Conservation (phyloP, 2,329 filamentous ascomycete species). For the Stachybotrys chlorohalonatus region DNA sequence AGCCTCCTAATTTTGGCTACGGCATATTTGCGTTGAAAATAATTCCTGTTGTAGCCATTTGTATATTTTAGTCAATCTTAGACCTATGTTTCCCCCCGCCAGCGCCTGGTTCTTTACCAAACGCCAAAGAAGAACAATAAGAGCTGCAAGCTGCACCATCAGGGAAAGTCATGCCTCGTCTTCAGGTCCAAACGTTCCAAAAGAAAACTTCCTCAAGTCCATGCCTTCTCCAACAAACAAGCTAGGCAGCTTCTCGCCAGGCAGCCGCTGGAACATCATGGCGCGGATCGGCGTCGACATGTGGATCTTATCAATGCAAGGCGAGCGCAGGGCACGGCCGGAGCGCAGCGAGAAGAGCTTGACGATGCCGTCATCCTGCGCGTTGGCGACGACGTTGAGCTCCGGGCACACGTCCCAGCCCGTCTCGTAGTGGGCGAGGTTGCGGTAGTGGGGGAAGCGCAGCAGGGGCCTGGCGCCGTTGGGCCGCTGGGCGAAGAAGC, state of each 20-base stretch:
- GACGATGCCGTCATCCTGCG: conserved; percentile 39
- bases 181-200: conserved; percentile 21
- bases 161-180: conserved; percentile 21
- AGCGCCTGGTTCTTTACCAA: no score
- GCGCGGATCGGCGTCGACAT: conserved; percentile 26
- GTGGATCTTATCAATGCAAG: conserved; percentile 13
- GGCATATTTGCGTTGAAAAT: no score
- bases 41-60: no score
- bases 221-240: conserved; percentile 34
- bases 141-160: no score
- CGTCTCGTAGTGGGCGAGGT: conserved; percentile 35
- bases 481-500: conserved; percentile 23
- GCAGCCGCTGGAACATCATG: conserved; percentile 36
- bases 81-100: no score
- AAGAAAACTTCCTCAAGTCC: conserved; percentile 33
- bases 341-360: conserved; percentile 39
- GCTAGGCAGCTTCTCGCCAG: conserved; percentile 33
- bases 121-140: no score
- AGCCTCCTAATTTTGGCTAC: no score
- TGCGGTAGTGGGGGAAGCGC: conserved; percentile 39
- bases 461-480: conserved; percentile 29
- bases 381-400: conserved; percentile 43
- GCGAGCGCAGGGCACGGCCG: conserved; percentile 26
- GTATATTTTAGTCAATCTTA: no score
- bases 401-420: conserved; percentile 42